Base-by-base conservation (phyloP, 192 early-diverging fungal species). In the Backusella psychrophila region DNA sequence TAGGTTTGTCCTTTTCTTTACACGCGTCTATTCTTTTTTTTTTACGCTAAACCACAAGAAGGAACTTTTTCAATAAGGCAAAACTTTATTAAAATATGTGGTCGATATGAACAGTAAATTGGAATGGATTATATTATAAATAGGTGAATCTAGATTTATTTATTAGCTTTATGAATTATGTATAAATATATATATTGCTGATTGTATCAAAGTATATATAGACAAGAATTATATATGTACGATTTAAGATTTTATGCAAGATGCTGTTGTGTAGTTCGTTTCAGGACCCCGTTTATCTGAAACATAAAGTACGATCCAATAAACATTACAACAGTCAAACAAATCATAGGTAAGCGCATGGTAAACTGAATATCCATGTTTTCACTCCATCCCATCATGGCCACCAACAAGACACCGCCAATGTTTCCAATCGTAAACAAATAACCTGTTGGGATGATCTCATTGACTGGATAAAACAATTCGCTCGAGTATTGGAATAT, bases 401-500 rank as follows among this genome's bases (percentile, higher is more conserved):
- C 44, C 1, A 86, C 80, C 14, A 86, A 49, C 4, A 80, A 23
- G 6, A 80, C 76, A 7, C 82, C 85, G 7, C 68, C 78, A 67
- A 84, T 71, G 65, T 80, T 84, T 70, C 80, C 73, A 23, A 78
- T 23, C 19, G 69, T 73, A 63, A 75, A 80, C 63, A 82, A 63
- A 77, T 75, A 80, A 66, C 85, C 83, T n/a, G 85, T 80, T 9
- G 80, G 74, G 15, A 81, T 76, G 9, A 86, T 79, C 66, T 86
- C 85, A 68, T 75, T 80, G n/a, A 80, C 65, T 1, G 78, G 80
- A 68, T 80, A 78, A 59, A 75, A 84, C 34, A 78, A 36, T 46
- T 81, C 82, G n/a, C 80, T 78, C 7, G 78, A 78, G 71, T 79
- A 86, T 78, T 84, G 85, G 53, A 82, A 82, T 35, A 82, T 69